Evolutionary conservation across 2,329 filamentous ascomycete genomes (phyloP), one percentile per base, ranked within the genome.

Genomic region (Neonectria hederae): DNA sequence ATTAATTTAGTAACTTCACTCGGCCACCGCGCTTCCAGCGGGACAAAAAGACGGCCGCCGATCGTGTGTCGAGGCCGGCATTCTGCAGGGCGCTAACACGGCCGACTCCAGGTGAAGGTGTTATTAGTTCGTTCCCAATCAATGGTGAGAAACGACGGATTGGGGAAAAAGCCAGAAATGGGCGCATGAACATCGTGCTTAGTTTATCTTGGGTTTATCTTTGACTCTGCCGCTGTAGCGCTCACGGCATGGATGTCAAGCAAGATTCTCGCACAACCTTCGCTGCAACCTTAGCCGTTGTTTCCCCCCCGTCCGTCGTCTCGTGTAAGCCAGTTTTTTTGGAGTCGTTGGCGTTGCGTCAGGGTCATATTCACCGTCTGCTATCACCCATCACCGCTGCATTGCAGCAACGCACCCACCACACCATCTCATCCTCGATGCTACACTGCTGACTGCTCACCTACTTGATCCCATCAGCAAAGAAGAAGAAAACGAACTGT

Each of bases 351-450:
- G 45, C 21, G 45, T 52, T 52, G 59, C 53, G 24, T 21, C 51
- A 24, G 42, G 42, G 28, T 38, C 60, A 58, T 63, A 63, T 54
- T 63, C 60, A 63, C 60, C 54, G 54, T 57, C 54, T 26, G 42
- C 19, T 57, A 57, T 57, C 30, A 32, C 21, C n/a, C 51, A 54
- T 42, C 54, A 51, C 38, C 58, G 30, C 45, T 56, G 13, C 45
- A 45, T 30, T 46, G 43, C 53, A 49, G 38, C 59, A 46, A 40
- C 21, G 11, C 22, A 32, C n/a, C 21, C 30, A 49, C 28, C 51
- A 58, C 55, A 52, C 40, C 60, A 51, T 38, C 42, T 17, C 32
- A 4, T 7, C 10, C 32, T 35, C 32, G 32, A 35, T 35, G 4
- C 32, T 35, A 35, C 32, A 17, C 32, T 35, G 32, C 32, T 35